A percentile compares a stretch with the other conserved stretches of the same genome.
Evolutionary conservation across 768 basidiomycete genomes (phyloP).

Genomic region (Psilocybe tampanensis): DNA sequence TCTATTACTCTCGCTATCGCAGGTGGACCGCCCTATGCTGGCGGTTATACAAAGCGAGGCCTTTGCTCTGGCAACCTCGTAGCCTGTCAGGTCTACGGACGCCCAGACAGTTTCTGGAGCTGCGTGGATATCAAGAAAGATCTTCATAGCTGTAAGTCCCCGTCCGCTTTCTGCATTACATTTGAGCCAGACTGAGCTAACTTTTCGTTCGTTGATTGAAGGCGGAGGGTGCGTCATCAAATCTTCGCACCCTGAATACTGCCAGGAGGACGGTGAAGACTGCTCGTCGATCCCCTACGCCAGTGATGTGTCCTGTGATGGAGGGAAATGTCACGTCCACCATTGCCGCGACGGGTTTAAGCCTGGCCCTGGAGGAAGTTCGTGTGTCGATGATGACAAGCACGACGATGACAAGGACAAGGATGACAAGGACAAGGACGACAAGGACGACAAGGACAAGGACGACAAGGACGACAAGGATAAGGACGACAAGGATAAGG

Average conservation of each 20-base stretch:
- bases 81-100: conserved; percentile 46
- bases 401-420: too few species aligned
- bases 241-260: conserved; percentile 24
- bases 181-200: background rate
- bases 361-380: conserved; percentile 19
- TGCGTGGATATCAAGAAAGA: conserved; percentile 49
- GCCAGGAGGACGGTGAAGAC: conserved; percentile 40
- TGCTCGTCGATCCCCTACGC: conserved; percentile 52
- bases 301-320: conserved; percentile 48
- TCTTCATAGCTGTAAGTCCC: conserved; percentile 54
- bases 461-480: too few species aligned
- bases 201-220: conserved; percentile 19
- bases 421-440: too few species aligned
- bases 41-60: conserved; percentile 35
- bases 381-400: too few species aligned
- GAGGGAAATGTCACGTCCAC: conserved; percentile 44
- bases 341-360: conserved; percentile 48
- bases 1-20: conserved; percentile 7
- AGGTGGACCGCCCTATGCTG: conserved; percentile 35
- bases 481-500: too few species aligned
- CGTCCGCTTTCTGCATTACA: background rate
- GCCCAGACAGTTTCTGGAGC: conserved; percentile 44
- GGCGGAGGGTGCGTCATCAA: conserved; percentile 51
- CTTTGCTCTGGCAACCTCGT: conserved; percentile 39
- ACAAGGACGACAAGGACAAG: too few species aligned